These are phyloP conservation scores for Globisporangium parvum DNA, from an alignment of 352 stramenopile species.

Conservation along the genomic window DNA sequence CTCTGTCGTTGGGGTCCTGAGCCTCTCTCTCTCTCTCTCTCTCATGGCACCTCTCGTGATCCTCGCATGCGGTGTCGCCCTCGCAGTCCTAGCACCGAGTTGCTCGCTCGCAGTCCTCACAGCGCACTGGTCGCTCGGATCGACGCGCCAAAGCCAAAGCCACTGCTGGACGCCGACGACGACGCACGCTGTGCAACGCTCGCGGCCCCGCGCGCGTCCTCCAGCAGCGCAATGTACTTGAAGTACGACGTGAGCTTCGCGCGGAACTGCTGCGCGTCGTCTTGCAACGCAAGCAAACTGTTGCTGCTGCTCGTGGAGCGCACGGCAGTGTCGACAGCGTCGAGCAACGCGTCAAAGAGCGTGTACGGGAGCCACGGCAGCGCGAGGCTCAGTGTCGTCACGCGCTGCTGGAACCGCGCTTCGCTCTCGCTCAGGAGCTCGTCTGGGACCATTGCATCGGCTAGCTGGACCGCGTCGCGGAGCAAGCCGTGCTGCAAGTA, in stretches of 20 bases:
- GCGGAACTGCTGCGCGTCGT: constrained; percentile 29
- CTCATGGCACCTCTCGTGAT: too few relatives aligned
- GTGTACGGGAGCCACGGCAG: constrained; percentile 69
- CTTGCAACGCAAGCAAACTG: constrained; percentile 17
- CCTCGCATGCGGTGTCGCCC: too few relatives aligned
- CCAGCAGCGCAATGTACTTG: constrained; percentile 34
- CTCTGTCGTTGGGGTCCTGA: background rate
- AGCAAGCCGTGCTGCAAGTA: constrained; percentile 59
- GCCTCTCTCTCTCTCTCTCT: background rate
- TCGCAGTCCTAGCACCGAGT: too few relatives aligned
- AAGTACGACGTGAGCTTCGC: constrained; percentile 47
- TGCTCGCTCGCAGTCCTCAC: background rate
- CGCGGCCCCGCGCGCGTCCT: constrained; percentile 47
- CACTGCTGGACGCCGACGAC: background rate
- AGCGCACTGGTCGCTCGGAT: constrained; percentile 2
- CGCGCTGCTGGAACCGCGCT: constrained; percentile 29
- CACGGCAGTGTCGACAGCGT: constrained; percentile 35
- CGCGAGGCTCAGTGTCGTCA: constrained; percentile 14
- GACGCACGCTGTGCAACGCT: constrained; percentile 22
- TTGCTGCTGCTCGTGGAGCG: constrained; percentile 8
- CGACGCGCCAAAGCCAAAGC: constrained; percentile 11
- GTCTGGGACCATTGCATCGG: constrained; percentile 31
- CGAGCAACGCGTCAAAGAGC: constrained; percentile 53
- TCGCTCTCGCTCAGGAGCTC: constrained; percentile 35
- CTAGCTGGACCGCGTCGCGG: constrained; percentile 55